Evolutionary conservation across 2,329 filamentous ascomycete species (phyloP).

Genomic region (Sordariomycetes sp.): DNA sequence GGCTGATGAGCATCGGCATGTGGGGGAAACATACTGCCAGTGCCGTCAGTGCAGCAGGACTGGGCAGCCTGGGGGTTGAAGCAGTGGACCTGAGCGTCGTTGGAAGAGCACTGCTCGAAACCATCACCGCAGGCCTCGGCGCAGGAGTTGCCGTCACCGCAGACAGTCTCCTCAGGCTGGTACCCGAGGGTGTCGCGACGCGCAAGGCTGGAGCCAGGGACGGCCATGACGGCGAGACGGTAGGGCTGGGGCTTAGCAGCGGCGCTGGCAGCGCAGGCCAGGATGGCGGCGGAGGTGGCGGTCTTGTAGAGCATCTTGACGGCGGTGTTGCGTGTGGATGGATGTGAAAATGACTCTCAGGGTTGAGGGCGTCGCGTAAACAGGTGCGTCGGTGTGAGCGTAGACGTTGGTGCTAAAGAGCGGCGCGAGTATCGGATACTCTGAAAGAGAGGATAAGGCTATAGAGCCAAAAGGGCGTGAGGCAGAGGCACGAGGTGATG

Average conservation of each 20-base stretch:
- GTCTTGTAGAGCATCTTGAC: conserved; percentile 25
- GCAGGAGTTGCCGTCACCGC: conserved; percentile 41
- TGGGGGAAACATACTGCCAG: conserved; percentile 40
- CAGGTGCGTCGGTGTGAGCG: conserved; percentile 2
- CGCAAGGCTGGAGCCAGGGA: conserved; percentile 29
- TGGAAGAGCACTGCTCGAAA: conserved; percentile 39
- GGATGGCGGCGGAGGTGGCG: conserved; percentile 20
- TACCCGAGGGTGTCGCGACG: conserved; percentile 38
- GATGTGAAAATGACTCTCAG: conserved; percentile 1
- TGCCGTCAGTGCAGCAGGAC: conserved; percentile 46
- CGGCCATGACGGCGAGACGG: conserved; percentile 24
- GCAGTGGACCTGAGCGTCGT: conserved; percentile 44
- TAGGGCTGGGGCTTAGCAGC: conserved; percentile 22
- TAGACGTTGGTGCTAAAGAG: conserved; percentile 8
- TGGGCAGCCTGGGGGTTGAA: conserved; percentile 42
- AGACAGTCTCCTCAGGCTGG: conserved; percentile 36
- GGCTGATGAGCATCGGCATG: not conserved
- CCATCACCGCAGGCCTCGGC: conserved; percentile 43
- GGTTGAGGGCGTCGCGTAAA: conserved; percentile 3
- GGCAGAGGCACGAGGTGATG: conserved; percentile 6
- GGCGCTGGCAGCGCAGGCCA: conserved; percentile 23
- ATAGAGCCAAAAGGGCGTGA: conserved; percentile 4
- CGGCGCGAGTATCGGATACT: conserved; percentile 18
- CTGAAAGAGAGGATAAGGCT: conserved; percentile 10
- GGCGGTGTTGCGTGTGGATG: not conserved